Conservation (phyloP, 208 protist genomes). For the Lotmaria passim region DNA sequence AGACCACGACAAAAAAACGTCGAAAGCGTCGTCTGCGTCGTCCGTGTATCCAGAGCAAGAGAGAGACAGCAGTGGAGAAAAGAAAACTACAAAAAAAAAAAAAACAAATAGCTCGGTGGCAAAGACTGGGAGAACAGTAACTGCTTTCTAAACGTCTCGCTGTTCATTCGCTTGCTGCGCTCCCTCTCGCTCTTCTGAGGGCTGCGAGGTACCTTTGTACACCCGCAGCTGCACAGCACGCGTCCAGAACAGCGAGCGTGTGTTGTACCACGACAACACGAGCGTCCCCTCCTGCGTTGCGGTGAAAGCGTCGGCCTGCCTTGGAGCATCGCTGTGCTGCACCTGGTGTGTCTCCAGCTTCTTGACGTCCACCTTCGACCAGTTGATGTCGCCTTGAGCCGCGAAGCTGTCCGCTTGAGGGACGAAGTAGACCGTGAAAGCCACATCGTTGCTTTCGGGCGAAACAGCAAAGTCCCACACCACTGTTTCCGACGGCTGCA, state of each 20-base stretch:
- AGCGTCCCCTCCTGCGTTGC: constrained; percentile 46
- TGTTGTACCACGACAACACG: constrained; percentile 66
- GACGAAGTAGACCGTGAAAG: constrained; percentile 48
- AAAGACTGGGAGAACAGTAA: no score
- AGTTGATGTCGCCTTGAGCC: neutral
- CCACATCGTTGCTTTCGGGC: constrained; percentile 24
- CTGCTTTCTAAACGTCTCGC: no score
- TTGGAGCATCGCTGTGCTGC: neutral
- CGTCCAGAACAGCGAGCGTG: constrained; percentile 40
- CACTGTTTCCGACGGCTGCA: constrained; percentile 43
- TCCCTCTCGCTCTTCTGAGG: neutral
- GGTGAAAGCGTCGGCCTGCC: constrained; percentile 35
- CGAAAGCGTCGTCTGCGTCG: no score
- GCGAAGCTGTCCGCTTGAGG: neutral
- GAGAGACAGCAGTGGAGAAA: no score
- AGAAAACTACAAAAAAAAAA: no score
- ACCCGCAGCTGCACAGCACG: constrained; percentile 59
- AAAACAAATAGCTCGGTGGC: no score
- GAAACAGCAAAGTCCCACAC: constrained; percentile 67
- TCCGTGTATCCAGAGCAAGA: no score
- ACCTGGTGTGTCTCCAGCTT: constrained; percentile 4
- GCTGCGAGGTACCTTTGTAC: constrained; percentile 31
- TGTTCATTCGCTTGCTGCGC: neutral
- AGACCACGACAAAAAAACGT: no score
- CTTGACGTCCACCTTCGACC: neutral